A percentile compares a stretch with the other conserved stretches of the same genome.
These are phyloP conservation scores for Jacaranda copaia DNA, from an alignment of 257 asterid species.

Conservation along the genomic window DNA sequence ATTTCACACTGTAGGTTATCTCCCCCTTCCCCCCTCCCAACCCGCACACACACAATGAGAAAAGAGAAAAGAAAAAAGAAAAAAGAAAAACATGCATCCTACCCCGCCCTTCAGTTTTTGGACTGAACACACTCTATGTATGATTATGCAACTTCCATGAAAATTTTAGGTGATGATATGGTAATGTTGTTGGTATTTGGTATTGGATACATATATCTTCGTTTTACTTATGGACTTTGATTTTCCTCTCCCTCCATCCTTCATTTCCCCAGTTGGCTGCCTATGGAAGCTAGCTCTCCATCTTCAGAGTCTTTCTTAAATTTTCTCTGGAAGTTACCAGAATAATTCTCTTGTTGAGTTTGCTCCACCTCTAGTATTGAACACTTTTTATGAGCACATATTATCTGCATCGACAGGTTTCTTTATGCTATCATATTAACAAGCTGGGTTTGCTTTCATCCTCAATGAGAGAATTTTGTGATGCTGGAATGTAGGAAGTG, in stretches of 20 bases:
- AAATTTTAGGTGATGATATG: constrained; percentile 5
- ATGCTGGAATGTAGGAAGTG: constrained; percentile 69
- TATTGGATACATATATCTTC: constrained; percentile 1
- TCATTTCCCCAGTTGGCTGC: constrained; percentile 16
- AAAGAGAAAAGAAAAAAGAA: too few species aligned
- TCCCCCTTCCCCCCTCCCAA: not conserved
- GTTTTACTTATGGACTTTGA: constrained; percentile 18
- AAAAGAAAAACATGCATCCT: not conserved
- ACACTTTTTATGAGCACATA: not conserved
- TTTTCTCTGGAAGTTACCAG: not conserved
- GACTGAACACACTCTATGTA: constrained; percentile 19
- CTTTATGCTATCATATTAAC: constrained; percentile 21
- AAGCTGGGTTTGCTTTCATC: constrained; percentile 20
- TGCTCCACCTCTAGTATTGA: constrained; percentile 15
- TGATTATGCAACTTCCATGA: constrained; percentile 24
- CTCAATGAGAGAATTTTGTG: constrained; percentile 30
- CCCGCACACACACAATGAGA: not conserved
- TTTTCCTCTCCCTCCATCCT: not conserved
- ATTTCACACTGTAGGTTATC: not conserved
- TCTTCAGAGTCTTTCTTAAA: not conserved
- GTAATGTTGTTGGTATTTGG: constrained; percentile 17
- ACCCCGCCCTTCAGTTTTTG: not conserved
- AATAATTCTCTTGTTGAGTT: constrained; percentile 10
- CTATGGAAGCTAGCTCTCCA: constrained; percentile 10
- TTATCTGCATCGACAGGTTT: constrained; percentile 19